Conservation (phyloP, 768 basidiomycete species). For the Leccinum olivaceopallidum region DNA sequence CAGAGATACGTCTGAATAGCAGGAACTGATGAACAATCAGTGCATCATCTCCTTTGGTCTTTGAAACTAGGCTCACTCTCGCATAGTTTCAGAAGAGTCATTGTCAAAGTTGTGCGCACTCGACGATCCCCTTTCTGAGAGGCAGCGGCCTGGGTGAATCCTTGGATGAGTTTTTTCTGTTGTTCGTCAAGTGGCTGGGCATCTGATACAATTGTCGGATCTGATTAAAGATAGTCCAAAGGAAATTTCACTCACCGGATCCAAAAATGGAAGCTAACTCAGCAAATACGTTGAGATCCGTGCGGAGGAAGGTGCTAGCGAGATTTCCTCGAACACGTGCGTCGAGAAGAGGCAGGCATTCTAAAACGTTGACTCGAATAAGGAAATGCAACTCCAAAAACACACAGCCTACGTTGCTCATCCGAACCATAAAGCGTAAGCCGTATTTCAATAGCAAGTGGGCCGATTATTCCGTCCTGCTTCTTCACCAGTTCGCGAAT, state of each 20-base stretch:
- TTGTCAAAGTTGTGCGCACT: conserved; percentile 24
- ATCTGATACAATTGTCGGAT: too few relatives aligned
- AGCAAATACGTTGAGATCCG: too few relatives aligned
- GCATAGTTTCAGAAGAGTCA: conserved; percentile 24
- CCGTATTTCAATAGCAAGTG: conserved; percentile 22
- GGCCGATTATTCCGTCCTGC: conserved; percentile 12
- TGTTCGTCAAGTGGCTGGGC: too few relatives aligned
- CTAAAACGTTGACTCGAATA: too few relatives aligned
- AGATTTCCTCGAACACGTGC: too few relatives aligned
- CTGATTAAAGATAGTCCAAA: too few relatives aligned
- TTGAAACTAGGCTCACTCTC: conserved; percentile 13
- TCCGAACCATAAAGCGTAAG: conserved; percentile 11
- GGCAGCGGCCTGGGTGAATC: not conserved
- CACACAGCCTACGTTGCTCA: conserved; percentile 4
- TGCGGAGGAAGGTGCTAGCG: too few relatives aligned
- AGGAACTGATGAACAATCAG: conserved; percentile 9
- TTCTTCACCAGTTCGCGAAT: conserved; percentile 14
- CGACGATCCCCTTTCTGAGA: not conserved
- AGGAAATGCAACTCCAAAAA: not conserved
- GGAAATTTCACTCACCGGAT: too few relatives aligned
- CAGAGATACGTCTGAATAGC: conserved; percentile 10
- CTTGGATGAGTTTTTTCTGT: too few relatives aligned
- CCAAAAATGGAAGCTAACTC: too few relatives aligned
- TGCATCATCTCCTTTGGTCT: not conserved
- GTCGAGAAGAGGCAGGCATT: too few relatives aligned